These are phyloP conservation scores for Fusarium sp. DNA, from an alignment of 2,329 filamentous ascomycete genomes.

Conservation along the genomic window DNA sequence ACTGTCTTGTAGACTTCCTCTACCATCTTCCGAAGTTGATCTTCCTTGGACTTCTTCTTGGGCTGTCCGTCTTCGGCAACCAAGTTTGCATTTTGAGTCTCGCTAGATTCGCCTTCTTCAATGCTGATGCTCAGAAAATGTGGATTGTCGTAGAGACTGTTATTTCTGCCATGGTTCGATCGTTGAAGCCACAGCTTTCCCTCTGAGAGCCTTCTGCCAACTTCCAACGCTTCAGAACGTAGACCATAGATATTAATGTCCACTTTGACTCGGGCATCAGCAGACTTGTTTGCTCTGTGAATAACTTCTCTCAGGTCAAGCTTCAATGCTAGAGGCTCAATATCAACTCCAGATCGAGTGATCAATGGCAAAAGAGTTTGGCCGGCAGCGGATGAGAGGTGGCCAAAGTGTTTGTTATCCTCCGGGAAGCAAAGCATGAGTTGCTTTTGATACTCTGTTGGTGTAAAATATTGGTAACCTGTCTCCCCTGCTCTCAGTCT, in stretches of 20 bases:
- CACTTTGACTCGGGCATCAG: conserved; percentile 10
- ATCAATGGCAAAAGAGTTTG: not conserved
- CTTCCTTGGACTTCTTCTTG: conserved; percentile 2
- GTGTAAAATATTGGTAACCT: not conserved
- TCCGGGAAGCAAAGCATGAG: conserved; percentile 17
- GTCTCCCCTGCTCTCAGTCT: not conserved
- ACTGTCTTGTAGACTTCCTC: conserved; percentile 14
- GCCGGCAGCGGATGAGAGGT: not conserved
- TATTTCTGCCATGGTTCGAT: not conserved
- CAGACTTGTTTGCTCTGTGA: not conserved
- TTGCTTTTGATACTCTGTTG: not conserved
- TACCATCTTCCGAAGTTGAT: conserved; percentile 21
- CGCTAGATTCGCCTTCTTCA: rapidly evolving
- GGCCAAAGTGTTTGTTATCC: not conserved
- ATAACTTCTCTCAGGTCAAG: conserved; percentile 7
- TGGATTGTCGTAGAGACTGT: not conserved
- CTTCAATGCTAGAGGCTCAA: conserved; percentile 3
- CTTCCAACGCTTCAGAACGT: rapidly evolving
- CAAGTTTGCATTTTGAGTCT: not conserved
- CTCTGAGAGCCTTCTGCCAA: not conserved
- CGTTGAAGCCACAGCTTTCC: conserved; percentile 20
- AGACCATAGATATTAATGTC: conserved; percentile 15
- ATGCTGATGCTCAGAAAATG: conserved; percentile 2
- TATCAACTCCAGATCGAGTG: not conserved
- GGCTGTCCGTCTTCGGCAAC: rapidly evolving